These are phyloP conservation scores for Scedosporium apiospermum DNA, from an alignment of 2,329 filamentous ascomycete genomes.

Conservation along the genomic window DNA sequence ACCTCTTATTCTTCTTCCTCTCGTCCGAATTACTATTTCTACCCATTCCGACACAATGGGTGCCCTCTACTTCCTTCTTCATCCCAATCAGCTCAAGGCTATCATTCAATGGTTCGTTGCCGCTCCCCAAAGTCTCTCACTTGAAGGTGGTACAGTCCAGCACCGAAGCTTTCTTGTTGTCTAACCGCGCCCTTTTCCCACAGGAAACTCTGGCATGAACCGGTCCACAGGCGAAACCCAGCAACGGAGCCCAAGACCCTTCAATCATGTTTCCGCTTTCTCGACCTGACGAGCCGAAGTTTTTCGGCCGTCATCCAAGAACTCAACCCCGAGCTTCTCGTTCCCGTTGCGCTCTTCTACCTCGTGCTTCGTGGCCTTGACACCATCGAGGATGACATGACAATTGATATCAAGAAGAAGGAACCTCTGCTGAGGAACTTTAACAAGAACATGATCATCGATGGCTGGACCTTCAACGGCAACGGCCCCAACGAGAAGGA, in stretches of 20 bases:
- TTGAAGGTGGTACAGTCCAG: conserved; percentile 4
- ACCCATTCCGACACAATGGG: conserved; percentile 38
- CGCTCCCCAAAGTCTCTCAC: background rate
- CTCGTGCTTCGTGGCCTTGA: conserved; percentile 84
- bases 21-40: background rate
- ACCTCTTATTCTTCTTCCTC: background rate
- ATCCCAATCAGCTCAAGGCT: conserved; percentile 67
- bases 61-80: conserved; percentile 61
- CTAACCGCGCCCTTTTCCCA: background rate
- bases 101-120: conserved; percentile 75
- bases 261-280: conserved; percentile 74
- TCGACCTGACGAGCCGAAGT: conserved; percentile 83
- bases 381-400: conserved; percentile 99
- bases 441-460: conserved; percentile 64
- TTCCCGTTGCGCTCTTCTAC: conserved; percentile 88
- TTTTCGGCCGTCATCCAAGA: conserved; percentile 92
- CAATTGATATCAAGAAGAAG: conserved; percentile 70
- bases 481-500: conserved; percentile 93
- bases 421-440: conserved; percentile 80
- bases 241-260: conserved; percentile 65
- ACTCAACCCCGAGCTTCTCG: conserved; percentile 84
- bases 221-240: conserved; percentile 75
- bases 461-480: conserved; percentile 83
- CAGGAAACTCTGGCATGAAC: conserved; percentile 96
- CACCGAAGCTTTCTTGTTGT: background rate